phyloP scores from a whole-genome alignment of 371 early-diverging fungal genomes.

The Mucor mucedo region DNA sequence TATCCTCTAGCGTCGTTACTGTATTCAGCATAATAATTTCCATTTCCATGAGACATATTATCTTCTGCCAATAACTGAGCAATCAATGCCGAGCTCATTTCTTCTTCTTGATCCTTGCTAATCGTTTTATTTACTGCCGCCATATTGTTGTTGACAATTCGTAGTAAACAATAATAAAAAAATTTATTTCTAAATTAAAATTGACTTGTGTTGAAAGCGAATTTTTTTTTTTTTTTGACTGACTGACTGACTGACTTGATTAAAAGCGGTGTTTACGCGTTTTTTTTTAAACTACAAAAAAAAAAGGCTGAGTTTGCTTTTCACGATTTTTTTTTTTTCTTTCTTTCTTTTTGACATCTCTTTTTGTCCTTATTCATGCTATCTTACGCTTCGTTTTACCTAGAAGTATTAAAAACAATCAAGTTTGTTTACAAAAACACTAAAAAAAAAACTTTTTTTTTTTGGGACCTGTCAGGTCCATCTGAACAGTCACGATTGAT shows the following conservation, averaged over 20 bases:
- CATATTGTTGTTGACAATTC: not conserved
- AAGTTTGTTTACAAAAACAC: not conserved
- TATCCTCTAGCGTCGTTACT: constrained; percentile 46
- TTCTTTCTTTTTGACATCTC: not conserved
- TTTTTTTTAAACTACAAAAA: not conserved
- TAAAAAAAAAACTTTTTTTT: constrained; percentile 1
- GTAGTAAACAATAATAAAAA: constrained; percentile 7
- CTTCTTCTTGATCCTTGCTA: constrained; percentile 72
- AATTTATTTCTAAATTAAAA: not conserved
- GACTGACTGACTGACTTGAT: too few relatives aligned
- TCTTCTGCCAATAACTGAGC: constrained; percentile 80
- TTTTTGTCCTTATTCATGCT: not conserved
- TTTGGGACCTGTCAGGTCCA: not conserved
- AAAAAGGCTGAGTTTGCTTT: not conserved
- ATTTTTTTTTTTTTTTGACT: not conserved
- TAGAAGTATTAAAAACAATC: not conserved
- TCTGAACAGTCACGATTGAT: not conserved
- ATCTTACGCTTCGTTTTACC: not conserved
- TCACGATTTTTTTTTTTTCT: not conserved
- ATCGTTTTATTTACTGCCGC: constrained; percentile 9
- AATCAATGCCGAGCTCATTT: constrained; percentile 80
- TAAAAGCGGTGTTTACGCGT: not conserved
- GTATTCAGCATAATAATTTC: constrained; percentile 69
- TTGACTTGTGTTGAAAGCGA: not conserved
- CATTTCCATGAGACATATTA: constrained; percentile 40